Percentiles rank a stretch among this genome's conserved stretches.
Evolutionary conservation across 345 rosid genomes (phyloP).

Genomic region (Crucihimalaya himalaica): DNA sequence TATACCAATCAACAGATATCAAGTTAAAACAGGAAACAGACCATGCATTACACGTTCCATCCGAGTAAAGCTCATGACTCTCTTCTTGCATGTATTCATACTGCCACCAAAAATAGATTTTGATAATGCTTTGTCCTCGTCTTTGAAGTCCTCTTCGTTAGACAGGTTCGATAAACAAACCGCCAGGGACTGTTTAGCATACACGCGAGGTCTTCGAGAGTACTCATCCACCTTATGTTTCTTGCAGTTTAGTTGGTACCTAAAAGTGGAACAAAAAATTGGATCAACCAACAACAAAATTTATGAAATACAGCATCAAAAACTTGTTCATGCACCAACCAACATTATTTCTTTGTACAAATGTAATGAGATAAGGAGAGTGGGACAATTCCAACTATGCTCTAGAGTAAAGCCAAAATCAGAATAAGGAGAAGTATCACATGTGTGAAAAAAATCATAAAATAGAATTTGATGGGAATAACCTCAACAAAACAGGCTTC

Average conservation of each 20-base stretch:
- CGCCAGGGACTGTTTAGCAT: conserved; percentile 44
- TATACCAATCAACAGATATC: conserved; percentile 22
- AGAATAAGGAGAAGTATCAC: conserved; percentile 18
- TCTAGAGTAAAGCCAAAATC: conserved; percentile 28
- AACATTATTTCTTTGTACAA: conserved; percentile 7
- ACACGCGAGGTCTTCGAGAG: conserved; percentile 47
- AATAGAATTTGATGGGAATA: neutral
- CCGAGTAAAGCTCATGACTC: conserved; percentile 56
- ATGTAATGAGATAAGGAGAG: conserved; percentile 12
- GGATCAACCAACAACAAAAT: conserved; percentile 9
- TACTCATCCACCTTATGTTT: conserved; percentile 62
- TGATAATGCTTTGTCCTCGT: conserved; percentile 59
- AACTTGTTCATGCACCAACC: conserved; percentile 18
- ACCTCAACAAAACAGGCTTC: conserved; percentile 19
- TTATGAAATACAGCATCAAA: conserved; percentile 11
- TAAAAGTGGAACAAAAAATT: conserved; percentile 43
- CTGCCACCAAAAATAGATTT: conserved; percentile 83
- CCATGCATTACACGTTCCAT: conserved; percentile 76
- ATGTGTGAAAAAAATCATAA: conserved; percentile 14
- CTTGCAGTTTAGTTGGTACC: conserved; percentile 75
- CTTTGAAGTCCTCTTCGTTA: conserved; percentile 62
- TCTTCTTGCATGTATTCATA: conserved; percentile 74
- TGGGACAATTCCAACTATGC: neutral
- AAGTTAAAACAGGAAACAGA: conserved; percentile 36
- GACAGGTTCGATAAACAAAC: conserved; percentile 48